These are phyloP conservation scores for Suhomyces emberorum DNA, from an alignment of 805 yeast genomes.

Conservation along the genomic window DNA sequence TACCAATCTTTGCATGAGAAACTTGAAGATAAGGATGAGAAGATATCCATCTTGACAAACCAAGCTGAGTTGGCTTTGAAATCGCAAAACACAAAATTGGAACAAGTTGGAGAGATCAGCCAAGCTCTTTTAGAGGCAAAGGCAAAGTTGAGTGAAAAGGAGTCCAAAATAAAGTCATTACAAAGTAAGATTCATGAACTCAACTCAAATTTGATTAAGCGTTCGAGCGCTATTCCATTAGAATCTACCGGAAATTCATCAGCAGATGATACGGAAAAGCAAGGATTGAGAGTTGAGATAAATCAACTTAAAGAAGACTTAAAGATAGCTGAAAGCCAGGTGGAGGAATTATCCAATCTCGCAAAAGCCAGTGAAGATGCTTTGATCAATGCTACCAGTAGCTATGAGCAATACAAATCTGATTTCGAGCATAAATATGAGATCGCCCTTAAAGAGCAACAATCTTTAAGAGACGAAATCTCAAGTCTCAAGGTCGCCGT, in stretches of 20 bases:
- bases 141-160: constrained; percentile 42
- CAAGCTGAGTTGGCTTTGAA: constrained; percentile 55
- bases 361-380: constrained; percentile 68
- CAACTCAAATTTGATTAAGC: constrained; percentile 3
- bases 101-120: constrained; percentile 55
- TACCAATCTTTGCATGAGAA: constrained; percentile 44
- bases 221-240: constrained; percentile 2
- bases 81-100: constrained; percentile 50
- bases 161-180: constrained; percentile 36
- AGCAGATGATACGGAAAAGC: constrained; percentile 8
- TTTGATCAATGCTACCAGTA: constrained; percentile 48
- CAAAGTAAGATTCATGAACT: constrained; percentile 29
- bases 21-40: constrained; percentile 52
- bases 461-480: constrained; percentile 16
- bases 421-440: constrained; percentile 22
- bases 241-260: constrained; percentile 1
- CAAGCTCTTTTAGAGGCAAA: constrained; percentile 41
- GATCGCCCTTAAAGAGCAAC: constrained; percentile 22
- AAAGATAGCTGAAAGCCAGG: constrained; percentile 53
- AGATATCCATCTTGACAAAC: constrained; percentile 47
- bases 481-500: constrained; percentile 3
- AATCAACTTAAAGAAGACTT: constrained; percentile 53
- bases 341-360: constrained; percentile 58
- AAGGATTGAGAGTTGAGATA: constrained; percentile 28
- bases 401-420: constrained; percentile 44